Evolutionary conservation across 331 rosid species (phyloP).

Genomic region (Dryas integrifolia): DNA sequence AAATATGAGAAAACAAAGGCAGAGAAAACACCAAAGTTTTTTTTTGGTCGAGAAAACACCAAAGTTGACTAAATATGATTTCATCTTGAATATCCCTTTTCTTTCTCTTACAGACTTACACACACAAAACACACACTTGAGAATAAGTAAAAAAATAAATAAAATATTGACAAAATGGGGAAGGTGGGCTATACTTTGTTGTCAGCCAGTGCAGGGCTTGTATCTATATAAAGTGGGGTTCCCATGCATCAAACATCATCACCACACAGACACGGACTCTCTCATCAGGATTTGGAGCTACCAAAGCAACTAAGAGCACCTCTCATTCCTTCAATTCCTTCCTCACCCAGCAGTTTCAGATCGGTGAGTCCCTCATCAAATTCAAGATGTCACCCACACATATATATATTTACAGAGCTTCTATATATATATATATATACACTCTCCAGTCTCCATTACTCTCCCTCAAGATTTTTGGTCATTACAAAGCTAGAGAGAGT

Average conservation of each 20-base stretch:
- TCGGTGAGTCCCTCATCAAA: conserved; percentile 15
- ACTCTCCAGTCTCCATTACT: not conserved
- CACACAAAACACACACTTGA: not conserved
- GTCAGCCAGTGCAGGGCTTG: not conserved
- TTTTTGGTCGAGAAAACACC: conserved; percentile 14
- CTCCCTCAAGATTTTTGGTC: not conserved
- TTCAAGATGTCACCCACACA: not conserved
- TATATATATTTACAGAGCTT: not conserved
- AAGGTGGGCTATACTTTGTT: not conserved
- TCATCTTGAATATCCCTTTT: not conserved
- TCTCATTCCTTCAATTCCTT: not conserved
- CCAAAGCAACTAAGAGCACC: not conserved
- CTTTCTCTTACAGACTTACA: not conserved
- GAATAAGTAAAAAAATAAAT: not conserved
- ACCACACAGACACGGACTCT: not conserved
- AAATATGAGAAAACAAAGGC: too few relatives aligned
- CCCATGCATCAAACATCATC: not conserved
- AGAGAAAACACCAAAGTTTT: conserved; percentile 17
- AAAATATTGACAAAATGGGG: not conserved
- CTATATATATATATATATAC: not conserved
- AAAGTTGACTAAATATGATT: conserved; percentile 4
- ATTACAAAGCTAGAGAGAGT: not conserved
- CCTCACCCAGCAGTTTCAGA: not conserved
- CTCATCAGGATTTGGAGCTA: not conserved
- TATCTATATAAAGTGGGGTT: not conserved